Evolutionary conservation across 352 stramenopile species (phyloP).

Genomic region (Phytophthora pistaciae): DNA sequence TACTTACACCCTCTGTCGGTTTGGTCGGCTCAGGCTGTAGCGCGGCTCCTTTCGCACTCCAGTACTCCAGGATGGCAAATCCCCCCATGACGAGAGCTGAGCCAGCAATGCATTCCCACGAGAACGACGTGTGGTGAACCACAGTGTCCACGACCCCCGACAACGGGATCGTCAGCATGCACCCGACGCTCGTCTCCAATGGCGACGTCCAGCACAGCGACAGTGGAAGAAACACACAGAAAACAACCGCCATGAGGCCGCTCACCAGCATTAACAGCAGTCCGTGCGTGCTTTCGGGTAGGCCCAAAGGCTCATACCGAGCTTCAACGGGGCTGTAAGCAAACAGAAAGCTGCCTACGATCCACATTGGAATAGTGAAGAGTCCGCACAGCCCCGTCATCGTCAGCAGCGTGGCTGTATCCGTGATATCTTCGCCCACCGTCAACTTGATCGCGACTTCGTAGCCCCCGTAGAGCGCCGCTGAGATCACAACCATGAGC

Average conservation of each 20-base stretch:
- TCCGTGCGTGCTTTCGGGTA: conserved; percentile 37
- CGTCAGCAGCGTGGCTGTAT: conserved; percentile 54
- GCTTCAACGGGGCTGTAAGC: conserved; percentile 41
- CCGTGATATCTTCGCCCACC: conserved; percentile 48
- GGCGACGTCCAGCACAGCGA: conserved; percentile 65
- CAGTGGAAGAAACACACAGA: conserved; percentile 53
- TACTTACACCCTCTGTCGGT: background rate
- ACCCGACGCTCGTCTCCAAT: conserved; percentile 63
- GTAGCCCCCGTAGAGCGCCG: conserved; percentile 59
- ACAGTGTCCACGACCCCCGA: conserved; percentile 50
- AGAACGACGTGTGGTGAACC: conserved; percentile 55
- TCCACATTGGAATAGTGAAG: conserved; percentile 58
- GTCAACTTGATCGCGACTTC: conserved; percentile 57
- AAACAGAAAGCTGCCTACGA: conserved; percentile 45
- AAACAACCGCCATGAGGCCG: conserved; percentile 45
- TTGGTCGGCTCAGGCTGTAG: background rate
- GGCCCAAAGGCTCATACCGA: conserved; percentile 54
- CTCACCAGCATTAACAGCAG: conserved; percentile 44
- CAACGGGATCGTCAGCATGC: conserved; percentile 70
- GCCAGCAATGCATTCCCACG: conserved; percentile 51
- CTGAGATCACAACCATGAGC: conserved; percentile 53
- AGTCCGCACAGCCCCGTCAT: conserved; percentile 56
- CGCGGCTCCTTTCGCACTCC: background rate
- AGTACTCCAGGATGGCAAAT: conserved; percentile 54
- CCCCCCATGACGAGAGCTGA: conserved; percentile 60